Percentiles rank a stretch among this genome's conserved stretches.
These are phyloP conservation scores for Lachnellula suecica DNA, from an alignment of 2,329 filamentous ascomycete genomes.

Conservation along the genomic window DNA sequence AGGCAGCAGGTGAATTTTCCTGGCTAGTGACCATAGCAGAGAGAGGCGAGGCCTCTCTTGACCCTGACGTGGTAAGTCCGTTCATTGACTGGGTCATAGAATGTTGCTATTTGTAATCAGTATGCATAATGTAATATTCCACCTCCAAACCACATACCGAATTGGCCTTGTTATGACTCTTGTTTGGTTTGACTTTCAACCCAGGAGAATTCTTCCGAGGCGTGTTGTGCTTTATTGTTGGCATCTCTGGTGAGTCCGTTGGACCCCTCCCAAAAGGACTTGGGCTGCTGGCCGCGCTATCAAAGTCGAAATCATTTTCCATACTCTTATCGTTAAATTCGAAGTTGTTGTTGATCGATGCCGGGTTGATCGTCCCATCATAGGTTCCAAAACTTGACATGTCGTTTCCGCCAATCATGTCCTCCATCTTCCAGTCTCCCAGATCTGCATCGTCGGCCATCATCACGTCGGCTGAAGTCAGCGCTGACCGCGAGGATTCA, in stretches of 20 bases:
- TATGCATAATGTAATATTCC: constrained; percentile 8
- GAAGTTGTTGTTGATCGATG: constrained; percentile 33
- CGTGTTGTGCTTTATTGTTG: constrained; percentile 38
- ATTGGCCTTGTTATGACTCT: constrained; percentile 39
- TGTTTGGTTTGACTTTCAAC: constrained; percentile 24
- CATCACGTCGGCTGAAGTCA: constrained; percentile 41
- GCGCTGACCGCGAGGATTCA: constrained; percentile 44
- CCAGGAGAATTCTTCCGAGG: constrained; percentile 26
- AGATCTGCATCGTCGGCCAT: constrained; percentile 43
- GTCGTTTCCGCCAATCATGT: constrained; percentile 38
- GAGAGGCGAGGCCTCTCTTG: constrained; percentile 55
- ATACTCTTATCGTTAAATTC: constrained; percentile 45
- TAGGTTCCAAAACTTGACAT: constrained; percentile 38
- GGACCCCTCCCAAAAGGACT: constrained; percentile 33
- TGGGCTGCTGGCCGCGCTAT: constrained; percentile 58
- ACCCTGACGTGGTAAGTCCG: constrained; percentile 45
- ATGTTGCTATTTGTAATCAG: constrained; percentile 45
- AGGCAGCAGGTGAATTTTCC: constrained; percentile 48
- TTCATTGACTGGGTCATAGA: constrained; percentile 51
- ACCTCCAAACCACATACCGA: constrained; percentile 37
- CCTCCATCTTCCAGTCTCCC: constrained; percentile 43
- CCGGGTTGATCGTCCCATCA: constrained; percentile 38
- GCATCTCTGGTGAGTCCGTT: constrained; percentile 42
- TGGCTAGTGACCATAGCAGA: constrained; percentile 52
- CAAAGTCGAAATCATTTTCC: constrained; percentile 55